phyloP scores from a whole-genome alignment of 768 basidiomycete genomes.

The Thelephora aurantiotincta region DNA sequence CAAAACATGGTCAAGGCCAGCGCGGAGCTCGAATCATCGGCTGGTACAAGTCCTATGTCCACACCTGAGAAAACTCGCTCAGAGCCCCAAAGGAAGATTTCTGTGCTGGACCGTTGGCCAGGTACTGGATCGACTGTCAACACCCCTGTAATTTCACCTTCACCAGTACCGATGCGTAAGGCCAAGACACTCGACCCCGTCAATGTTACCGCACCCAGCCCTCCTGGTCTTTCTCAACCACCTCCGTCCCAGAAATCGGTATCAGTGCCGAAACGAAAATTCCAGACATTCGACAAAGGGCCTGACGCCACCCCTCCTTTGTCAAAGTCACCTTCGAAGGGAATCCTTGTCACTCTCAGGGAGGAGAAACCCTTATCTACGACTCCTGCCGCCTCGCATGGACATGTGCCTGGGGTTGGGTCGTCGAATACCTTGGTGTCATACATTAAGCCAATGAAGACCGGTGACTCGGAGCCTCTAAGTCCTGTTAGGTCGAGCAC shows the following conservation, averaged over 20 bases:
- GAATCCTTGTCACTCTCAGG: neutral
- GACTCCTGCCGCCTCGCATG: neutral
- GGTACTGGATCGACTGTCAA: conserved; percentile 24
- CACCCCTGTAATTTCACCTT: conserved; percentile 21
- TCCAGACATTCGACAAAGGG: neutral
- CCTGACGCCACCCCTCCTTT: neutral
- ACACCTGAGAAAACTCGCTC: conserved; percentile 19
- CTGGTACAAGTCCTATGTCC: conserved; percentile 18
- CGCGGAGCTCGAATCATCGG: conserved; percentile 27
- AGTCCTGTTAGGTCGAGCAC: conserved; percentile 11
- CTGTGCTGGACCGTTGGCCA: conserved; percentile 65
- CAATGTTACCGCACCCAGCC: neutral
- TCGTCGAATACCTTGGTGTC: conserved; percentile 70
- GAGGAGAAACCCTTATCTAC: neutral
- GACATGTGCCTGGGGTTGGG: conserved; percentile 29
- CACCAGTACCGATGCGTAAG: conserved; percentile 25
- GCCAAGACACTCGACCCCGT: conserved; percentile 21
- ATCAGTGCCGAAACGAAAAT: neutral
- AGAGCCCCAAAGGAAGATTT: conserved; percentile 17
- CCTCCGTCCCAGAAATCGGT: neutral
- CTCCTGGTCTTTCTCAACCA: neutral
- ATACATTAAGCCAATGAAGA: conserved; percentile 36
- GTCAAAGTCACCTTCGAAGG: neutral
- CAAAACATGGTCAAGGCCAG: conserved; percentile 70
- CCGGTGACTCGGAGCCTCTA: conserved; percentile 26